Conservation (phyloP, 148 eudicot species). For the Rhododendron henanense region DNA sequence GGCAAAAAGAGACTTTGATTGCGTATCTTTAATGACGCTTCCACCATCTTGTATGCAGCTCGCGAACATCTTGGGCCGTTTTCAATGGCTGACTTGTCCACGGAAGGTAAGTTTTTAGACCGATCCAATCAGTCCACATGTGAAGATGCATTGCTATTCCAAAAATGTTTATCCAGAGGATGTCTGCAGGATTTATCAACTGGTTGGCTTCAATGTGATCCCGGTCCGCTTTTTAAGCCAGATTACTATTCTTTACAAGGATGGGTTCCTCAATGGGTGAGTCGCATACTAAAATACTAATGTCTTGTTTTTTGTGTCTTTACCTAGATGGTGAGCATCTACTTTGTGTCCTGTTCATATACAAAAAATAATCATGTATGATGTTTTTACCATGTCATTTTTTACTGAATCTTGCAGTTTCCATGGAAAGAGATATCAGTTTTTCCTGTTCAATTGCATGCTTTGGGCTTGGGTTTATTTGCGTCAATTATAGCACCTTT, state of each 20-base stretch:
- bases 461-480: constrained; percentile 77
- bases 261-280: constrained; percentile 76
- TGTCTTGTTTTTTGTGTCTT: neutral
- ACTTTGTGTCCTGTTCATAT: neutral
- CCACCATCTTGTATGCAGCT: constrained; percentile 39
- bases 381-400: neutral
- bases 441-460: constrained; percentile 97
- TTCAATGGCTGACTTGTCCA: constrained; percentile 90
- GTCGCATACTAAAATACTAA: constrained; percentile 1
- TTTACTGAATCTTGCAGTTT: constrained; percentile 33
- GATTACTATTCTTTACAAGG: constrained; percentile 54
- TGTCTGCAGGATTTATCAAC: constrained; percentile 73
- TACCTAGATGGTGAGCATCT: neutral
- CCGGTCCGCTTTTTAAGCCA: constrained; percentile 73
- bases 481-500: constrained; percentile 97
- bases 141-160: neutral
- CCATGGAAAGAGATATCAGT: constrained; percentile 74
- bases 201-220: constrained; percentile 98
- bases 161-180: neutral
- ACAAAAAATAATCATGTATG: no score
- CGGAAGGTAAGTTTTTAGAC: constrained; percentile 50
- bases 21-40: neutral
- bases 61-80: constrained; percentile 79
- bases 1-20: neutral
- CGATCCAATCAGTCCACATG: neutral